These are phyloP conservation scores for Geopyxis carbonaria DNA, from an alignment of 495 filamentous ascomycete genomes.

Conservation along the genomic window DNA sequence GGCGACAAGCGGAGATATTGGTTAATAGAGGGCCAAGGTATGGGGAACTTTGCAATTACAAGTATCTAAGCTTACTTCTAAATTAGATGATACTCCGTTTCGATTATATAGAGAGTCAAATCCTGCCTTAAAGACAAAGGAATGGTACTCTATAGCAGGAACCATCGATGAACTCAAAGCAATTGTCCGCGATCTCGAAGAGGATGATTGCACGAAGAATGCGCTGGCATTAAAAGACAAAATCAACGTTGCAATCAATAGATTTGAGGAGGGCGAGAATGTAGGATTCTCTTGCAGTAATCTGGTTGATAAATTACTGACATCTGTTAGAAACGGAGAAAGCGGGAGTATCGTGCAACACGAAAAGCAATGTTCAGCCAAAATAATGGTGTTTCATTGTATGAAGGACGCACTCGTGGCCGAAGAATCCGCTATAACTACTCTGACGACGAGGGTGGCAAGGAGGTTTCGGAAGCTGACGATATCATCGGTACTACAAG, in stretches of 20 bases:
- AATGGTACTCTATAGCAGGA: slow-evolving; percentile 87
- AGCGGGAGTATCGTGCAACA: slow-evolving; percentile 73
- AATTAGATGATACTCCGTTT: slow-evolving; percentile 77
- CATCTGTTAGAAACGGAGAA: slow-evolving; percentile 52
- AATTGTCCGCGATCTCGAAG: slow-evolving; percentile 55
- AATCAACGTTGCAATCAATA: slow-evolving; percentile 65
- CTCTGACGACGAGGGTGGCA: slow-evolving; percentile 67
- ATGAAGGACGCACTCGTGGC: slow-evolving; percentile 88
- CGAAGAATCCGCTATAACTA: slow-evolving; percentile 94
- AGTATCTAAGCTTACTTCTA: neutral
- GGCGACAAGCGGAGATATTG: slow-evolving; percentile 82
- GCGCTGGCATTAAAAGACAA: slow-evolving; percentile 57
- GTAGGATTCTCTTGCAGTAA: slow-evolving; percentile 29
- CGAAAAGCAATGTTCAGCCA: slow-evolving; percentile 77
- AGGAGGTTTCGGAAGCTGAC: slow-evolving; percentile 36
- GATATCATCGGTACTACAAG: slow-evolving; percentile 7
- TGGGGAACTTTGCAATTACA: neutral
- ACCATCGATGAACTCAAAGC: slow-evolving; percentile 68
- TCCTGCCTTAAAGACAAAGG: slow-evolving; percentile 52
- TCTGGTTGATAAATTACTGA: slow-evolving; percentile 24
- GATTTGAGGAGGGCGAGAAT: slow-evolving; percentile 91
- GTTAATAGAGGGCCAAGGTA: slow-evolving; percentile 58
- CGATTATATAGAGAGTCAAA: slow-evolving; percentile 92
- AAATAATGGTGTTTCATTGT: slow-evolving; percentile 75
- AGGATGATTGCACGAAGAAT: slow-evolving; percentile 57